Conservation (phyloP, 805 yeast species). For the Blastobotrys terrestris region DNA sequence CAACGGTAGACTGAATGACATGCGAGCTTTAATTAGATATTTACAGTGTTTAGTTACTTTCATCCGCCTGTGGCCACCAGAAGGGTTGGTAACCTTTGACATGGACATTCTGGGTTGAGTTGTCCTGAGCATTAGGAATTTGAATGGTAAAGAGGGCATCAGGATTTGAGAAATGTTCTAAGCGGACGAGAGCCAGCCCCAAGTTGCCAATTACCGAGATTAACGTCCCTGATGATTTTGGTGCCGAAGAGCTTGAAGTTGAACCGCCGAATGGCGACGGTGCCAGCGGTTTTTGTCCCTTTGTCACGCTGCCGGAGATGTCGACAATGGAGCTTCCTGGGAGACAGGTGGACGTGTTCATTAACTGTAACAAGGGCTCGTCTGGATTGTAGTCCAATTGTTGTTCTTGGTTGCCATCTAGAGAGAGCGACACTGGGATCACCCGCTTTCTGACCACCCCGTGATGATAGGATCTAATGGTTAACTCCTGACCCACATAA, state of each 20-base stretch:
- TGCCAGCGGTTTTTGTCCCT: constrained; percentile 9
- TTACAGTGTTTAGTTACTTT: neutral
- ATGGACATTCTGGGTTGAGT: constrained; percentile 21
- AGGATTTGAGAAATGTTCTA: constrained; percentile 38
- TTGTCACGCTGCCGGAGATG: constrained; percentile 1
- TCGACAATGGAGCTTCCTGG: constrained; percentile 16
- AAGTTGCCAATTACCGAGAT: constrained; percentile 49
- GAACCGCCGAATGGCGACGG: constrained; percentile 18
- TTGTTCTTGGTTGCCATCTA: neutral
- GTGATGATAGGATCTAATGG: constrained; percentile 77
- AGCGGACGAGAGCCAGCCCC: constrained; percentile 60
- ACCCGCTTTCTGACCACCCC: constrained; percentile 81
- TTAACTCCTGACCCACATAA: constrained; percentile 92
- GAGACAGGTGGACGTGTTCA: constrained; percentile 8
- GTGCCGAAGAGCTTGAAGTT: constrained; percentile 18
- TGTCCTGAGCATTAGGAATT: constrained; percentile 17
- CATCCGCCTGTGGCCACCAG: constrained; percentile 60
- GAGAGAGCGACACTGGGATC: constrained; percentile 53
- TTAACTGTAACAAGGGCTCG: neutral
- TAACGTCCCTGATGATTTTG: constrained; percentile 54
- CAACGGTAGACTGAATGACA: no score
- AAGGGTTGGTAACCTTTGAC: constrained; percentile 55
- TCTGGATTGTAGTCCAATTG: constrained; percentile 17
- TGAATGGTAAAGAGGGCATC: constrained; percentile 31
- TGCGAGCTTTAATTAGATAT: neutral